Base-by-base conservation (phyloP, 306 rosid genomes). In the Acacia confusa region DNA sequence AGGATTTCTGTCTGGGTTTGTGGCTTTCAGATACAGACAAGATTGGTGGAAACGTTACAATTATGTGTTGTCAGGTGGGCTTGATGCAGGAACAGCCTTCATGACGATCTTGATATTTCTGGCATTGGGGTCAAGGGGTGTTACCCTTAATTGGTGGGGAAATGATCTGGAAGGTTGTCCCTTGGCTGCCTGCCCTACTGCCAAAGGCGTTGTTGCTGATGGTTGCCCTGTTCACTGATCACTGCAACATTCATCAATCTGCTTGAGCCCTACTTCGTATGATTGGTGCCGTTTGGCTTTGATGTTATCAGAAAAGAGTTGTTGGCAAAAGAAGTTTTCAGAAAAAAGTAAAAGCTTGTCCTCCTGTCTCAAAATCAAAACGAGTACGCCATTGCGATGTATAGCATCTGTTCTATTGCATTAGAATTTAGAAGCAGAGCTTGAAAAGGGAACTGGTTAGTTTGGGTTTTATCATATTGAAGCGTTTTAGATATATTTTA, bases 61-160 rank as follows among this genome's bases (percentile, higher is more conserved):
- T 70, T 90, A 90, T 66, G 88, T 90, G 32, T 65, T 90, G 12
- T 90, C 92, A 0, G 92, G 92, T 1, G 94, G 92, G 17, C 84
- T 90, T 12, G 94, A 88, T 66, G 92, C 94, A 6, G 94, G 92
- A 78, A 88, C 92, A 17, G 94, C 94, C 15, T 90, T 90, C 79
- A 86, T 87, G 87, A 82, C 91, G 0, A 79, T 90, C 70, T 50
- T 88, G 70, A 9, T 88, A 19, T 90, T 88, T 77, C 60, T 87
- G 40, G 32, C 84, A 7, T 27, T 90, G 74, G 91, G 89, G 65
- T 72, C 83, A 14, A 74, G 2, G 5, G n/a, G 50, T 64, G 79
- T 88, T 75, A 24, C 79, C 7, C 66, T 78, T 38, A 5, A 66
- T 2, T 90, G 94, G 91, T 90, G 91, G 94, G 92, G 92, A 34